Base-by-base conservation (phyloP, 345 rosid genomes). In the Hirschfeldia incana region DNA sequence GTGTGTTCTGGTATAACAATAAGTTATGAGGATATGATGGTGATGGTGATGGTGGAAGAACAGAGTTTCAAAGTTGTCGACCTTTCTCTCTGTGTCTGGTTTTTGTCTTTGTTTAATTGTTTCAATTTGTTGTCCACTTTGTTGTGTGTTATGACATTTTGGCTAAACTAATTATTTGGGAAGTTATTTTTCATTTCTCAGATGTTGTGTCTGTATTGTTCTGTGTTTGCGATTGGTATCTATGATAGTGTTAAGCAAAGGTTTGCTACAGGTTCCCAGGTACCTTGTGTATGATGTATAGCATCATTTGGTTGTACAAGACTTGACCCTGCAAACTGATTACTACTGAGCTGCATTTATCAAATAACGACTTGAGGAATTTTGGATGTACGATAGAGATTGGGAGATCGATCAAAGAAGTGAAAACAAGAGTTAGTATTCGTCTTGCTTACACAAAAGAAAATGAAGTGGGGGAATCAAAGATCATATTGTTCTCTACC, bases 1-100 rank as follows among this genome's bases (percentile, higher is more conserved):
- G 98, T 49, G 93, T 92, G 13, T 88, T 78, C 84, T 94, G 98
- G 98, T 92, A 89, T 80, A 72, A 76, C 46, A 94, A 89, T 65
- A 85, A 88, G 87, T 49, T 89, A 11, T 90, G 86, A 78, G 1
- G 81, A 62, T 9, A 34, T 34, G 37, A 34, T 34, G 34, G 5
- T 60, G 78, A 66, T 39, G 60, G 30, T n/a, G 57, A 5, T 53
- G 30, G 32, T 49, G 57, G 5, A 62, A 53, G 60, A 69, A 33
- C 15, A 46, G 53, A 6, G 70, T 33, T 32, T 10, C 57, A 69
- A 44, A 5, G 33, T 69, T 32, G 76, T 74, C 57, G 70, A 44
- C 26, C 70, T 74, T 55, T 74, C 67, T 53, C 70, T 65, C 1
- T 57, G 62, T 69, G 62, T 70, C 49, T 75, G 39, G 49, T 75